Evolutionary conservation across 805 yeast species (phyloP), one percentile per base, ranked within the genome.

Genomic region (Naumovozyma baii): DNA sequence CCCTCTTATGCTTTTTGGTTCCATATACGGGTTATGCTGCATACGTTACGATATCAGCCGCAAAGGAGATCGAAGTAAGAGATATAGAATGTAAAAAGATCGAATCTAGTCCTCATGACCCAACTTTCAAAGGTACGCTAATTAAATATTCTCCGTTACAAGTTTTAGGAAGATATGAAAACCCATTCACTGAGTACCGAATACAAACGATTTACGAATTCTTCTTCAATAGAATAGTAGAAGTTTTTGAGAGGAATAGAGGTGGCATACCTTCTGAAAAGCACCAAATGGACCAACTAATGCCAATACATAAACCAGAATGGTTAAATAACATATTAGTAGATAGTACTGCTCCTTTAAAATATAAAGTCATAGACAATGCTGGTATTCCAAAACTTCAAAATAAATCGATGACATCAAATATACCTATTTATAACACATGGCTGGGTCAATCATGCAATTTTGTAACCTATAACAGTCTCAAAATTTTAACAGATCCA

Each of bases 371-470:
- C 12, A 19, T 39, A 4, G 42, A n/a, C 15, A 26, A 34, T 18
- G 34, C 34, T 18, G 26, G 10, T 22, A 22, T 22, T 22, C 26
- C 26, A 10, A n/a, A n/a, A n/a, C 12, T 22, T 8, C 15, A 8
- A 13, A 12, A 22, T 18, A 31, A 28, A 14, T 25, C 15, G 12
- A 10, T n/a, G 3, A 18, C 16, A 13, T 5, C 31, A n/a, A 31
- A 43, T 33, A 37, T 40, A 5, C 48, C 54, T 14, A 39, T 54
- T 1, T 44, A 51, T 14, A 57, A 81, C 52, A 86, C 96, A 0
- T 90, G 97, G 97, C 60, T 90, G 32, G 97, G 97, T 3, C 97
- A 90, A 57, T 81, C 92, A 41, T 87, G 96, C 59, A 73, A 88
- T 2, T 71, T 75, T 39, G 66, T 87, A 3, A 86, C 83, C 51